phyloP scores from a whole-genome alignment of 2,329 filamentous ascomycete genomes.

The Lanzia echinophila region DNA sequence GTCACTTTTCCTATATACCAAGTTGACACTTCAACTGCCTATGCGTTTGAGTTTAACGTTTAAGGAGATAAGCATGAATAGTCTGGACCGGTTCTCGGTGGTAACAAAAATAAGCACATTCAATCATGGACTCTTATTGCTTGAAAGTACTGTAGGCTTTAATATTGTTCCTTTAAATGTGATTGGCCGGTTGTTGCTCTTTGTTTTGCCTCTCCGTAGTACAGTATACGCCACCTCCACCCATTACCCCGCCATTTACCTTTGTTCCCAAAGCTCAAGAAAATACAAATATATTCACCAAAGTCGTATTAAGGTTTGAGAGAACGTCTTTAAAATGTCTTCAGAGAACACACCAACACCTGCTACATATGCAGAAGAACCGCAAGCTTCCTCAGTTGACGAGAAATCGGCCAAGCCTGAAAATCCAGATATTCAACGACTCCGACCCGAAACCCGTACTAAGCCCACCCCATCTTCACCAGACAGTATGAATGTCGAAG shows the following conservation, averaged over 20 bases:
- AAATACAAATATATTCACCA: neutral
- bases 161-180: too few relatives aligned
- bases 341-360: neutral
- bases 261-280: neutral
- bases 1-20: constrained; percentile 36
- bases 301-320: neutral
- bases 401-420: neutral
- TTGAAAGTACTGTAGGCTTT: too few relatives aligned
- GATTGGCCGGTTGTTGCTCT: neutral
- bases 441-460: too few relatives aligned
- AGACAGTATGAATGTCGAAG: neutral
- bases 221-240: neutral
- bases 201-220: neutral
- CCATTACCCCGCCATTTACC: neutral
- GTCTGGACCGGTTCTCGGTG: too few relatives aligned
- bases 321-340: neutral
- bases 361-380: neutral
- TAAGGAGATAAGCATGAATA: too few relatives aligned
- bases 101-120: too few relatives aligned
- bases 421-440: neutral
- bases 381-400: neutral
- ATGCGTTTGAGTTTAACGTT: constrained; percentile 34
- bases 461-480: neutral
- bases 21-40: constrained; percentile 33
- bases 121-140: too few relatives aligned